Conservation (phyloP, 768 basidiomycete genomes). For the Leccinum subgranulosum region DNA sequence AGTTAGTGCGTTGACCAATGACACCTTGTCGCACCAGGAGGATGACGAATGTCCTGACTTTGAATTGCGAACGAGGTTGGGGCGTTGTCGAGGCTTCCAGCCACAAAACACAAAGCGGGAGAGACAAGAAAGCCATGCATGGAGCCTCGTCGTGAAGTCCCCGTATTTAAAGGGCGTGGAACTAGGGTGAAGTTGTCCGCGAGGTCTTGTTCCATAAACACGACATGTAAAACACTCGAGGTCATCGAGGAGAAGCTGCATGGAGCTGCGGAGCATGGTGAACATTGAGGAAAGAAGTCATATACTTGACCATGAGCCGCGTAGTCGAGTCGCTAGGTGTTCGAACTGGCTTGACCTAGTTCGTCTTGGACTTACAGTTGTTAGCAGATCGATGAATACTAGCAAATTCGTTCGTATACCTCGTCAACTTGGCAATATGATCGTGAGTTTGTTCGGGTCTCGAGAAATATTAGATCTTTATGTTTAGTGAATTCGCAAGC, state of each 20-base stretch:
- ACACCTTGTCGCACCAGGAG: slow-evolving; percentile 15
- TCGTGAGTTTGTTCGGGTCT: background rate
- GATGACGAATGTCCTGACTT: slow-evolving; percentile 21
- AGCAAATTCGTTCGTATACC: background rate
- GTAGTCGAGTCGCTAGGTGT: background rate
- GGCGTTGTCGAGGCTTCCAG: slow-evolving; percentile 22
- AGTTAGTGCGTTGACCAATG: slow-evolving; percentile 8
- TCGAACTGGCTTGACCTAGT: slow-evolving; percentile 3
- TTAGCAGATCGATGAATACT: background rate
- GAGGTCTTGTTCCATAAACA: slow-evolving; percentile 20
- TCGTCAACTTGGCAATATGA: background rate
- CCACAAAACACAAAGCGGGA: slow-evolving; percentile 22
- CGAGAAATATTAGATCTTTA: background rate
- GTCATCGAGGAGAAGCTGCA: slow-evolving; percentile 16
- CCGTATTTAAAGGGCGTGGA: slow-evolving; percentile 28
- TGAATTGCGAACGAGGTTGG: slow-evolving; percentile 30
- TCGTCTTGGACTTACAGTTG: background rate
- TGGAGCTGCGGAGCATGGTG: slow-evolving; percentile 23
- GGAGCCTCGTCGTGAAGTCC: slow-evolving; percentile 11
- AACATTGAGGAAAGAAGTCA: slow-evolving; percentile 8
- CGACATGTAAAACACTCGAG: slow-evolving; percentile 17
- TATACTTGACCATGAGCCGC: slow-evolving; percentile 3
- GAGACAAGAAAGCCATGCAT: slow-evolving; percentile 24
- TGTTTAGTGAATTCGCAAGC: background rate
- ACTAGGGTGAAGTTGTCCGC: slow-evolving; percentile 12